Evolutionary conservation across 1,139 yeast species (phyloP).

Genomic region (Blastobotrys petasosporus): DNA sequence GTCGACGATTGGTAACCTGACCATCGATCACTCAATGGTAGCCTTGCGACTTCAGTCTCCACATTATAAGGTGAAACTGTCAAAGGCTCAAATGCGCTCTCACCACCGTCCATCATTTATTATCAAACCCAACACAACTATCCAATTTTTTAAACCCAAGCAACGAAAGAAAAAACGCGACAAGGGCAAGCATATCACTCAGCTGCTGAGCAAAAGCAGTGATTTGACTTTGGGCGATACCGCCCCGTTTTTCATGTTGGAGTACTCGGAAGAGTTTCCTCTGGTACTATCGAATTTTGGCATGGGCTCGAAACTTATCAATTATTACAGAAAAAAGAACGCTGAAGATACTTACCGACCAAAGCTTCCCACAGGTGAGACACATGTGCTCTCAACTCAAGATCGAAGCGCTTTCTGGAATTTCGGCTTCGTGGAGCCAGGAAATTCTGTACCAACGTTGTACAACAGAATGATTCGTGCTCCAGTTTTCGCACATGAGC

Average conservation of each 20-base stretch:
- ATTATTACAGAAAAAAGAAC: conserved; percentile 79
- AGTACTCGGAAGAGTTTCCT: conserved; percentile 89
- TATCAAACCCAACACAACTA: conserved; percentile 70
- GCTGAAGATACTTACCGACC: conserved; percentile 86
- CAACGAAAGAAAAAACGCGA: conserved; percentile 86
- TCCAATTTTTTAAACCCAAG: conserved; percentile 71
- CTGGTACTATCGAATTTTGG: conserved; percentile 80
- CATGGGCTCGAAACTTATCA: conserved; percentile 91
- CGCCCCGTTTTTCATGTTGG: conserved; percentile 70
- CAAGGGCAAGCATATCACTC: conserved; percentile 72
- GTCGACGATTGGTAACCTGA: conserved; percentile 84
- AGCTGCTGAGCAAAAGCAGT: conserved; percentile 60
- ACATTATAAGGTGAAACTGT: conserved; percentile 72
- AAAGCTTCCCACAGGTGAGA: conserved; percentile 85
- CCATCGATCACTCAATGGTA: conserved; percentile 86
- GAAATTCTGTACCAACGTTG: conserved; percentile 86
- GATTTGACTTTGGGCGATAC: conserved; percentile 85
- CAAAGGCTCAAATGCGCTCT: conserved; percentile 63
- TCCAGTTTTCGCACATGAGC: conserved; percentile 85
- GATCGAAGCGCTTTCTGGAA: conserved; percentile 98
- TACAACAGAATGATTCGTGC: conserved; percentile 91
- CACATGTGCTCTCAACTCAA: conserved; percentile 89
- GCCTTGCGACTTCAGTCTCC: conserved; percentile 87
- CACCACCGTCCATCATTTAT: conserved; percentile 77
- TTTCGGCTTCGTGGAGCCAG: conserved; percentile 94